Evolutionary conservation across 331 rosid species (phyloP), one percentile per base, ranked within the genome.

Genomic region (Phaseolus coccineus): DNA sequence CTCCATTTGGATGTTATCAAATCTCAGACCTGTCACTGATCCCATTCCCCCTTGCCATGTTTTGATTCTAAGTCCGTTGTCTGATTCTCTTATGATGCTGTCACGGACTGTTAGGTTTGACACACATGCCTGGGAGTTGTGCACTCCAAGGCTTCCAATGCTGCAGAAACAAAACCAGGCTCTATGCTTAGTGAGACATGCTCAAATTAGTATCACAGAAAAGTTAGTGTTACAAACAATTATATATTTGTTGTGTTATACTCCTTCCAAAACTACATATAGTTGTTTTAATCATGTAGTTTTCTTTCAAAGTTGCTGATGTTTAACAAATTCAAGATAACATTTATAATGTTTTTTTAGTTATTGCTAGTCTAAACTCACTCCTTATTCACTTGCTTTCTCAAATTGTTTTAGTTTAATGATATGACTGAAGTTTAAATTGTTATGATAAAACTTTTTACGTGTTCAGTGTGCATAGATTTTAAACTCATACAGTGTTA

Each of bases 31-130:
- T 0, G 89, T 42, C 37, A 96, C 99, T 0, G 96, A 84, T 4
- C 99, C 98, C 76, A 85, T 83, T 56, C 99, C 98, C 2, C 99
- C 99, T 89, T 96, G 99, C 99, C 99, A 96, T 74, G 93, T 93
- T 88, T 93, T 93, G 77, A 90, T 92, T 46, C 99, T 88, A 0
- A 91, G 48, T 5, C 99, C 99, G 15, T 96, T 96, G 87, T 96
- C 97, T 2, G 99, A 96, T 70, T 93, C 93, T 53, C 78, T 86
- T 24, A 96, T 91, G 52, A 90, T 55, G 0, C 87, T 80, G 64
- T 93, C 84, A 0, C 88, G 82, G 1, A 96, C 98, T 0, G 98
- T 91, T 74, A 93, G 79, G 90, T 96, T 93, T 0, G 97, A 82
- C 14, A 96, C 99, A 48, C 99, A 96, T 74, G 99, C 99, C 73